Evolutionary conservation across 2,329 filamentous ascomycete genomes (phyloP).

Genomic region (Fusarium sp.): DNA sequence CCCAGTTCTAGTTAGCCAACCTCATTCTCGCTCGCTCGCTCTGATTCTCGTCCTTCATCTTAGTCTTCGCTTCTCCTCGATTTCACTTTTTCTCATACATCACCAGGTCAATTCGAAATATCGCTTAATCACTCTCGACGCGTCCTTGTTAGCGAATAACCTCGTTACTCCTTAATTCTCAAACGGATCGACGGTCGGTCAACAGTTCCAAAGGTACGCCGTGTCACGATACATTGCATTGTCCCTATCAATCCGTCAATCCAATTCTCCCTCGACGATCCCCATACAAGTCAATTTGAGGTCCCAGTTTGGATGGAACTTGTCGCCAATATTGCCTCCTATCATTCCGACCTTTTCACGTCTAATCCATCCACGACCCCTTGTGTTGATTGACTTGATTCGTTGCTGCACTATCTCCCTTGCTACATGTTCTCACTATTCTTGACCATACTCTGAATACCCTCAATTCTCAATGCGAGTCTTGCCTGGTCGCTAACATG

Average conservation of each 20-base stretch:
- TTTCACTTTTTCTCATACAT: slow-evolving; percentile 28
- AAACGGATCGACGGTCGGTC: slow-evolving; percentile 9
- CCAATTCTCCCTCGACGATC: slow-evolving; percentile 4
- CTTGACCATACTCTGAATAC: slow-evolving; percentile 1
- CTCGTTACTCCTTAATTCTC: slow-evolving; percentile 4
- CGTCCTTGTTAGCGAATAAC: slow-evolving; percentile 10
- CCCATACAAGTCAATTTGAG: slow-evolving; percentile 11
- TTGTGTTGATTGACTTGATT: slow-evolving; percentile 15
- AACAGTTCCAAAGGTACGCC: slow-evolving; percentile 31
- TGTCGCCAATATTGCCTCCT: slow-evolving; percentile 20
- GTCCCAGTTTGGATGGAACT: neutral
- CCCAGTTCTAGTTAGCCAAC: neutral
- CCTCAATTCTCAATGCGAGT: slow-evolving; percentile 6
- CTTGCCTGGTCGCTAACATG: slow-evolving; percentile 47
- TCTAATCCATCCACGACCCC: slow-evolving; percentile 11
- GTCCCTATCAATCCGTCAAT: slow-evolving; percentile 15
- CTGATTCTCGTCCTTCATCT: neutral
- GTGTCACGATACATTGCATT: slow-evolving; percentile 28
- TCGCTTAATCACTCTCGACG: slow-evolving; percentile 20
- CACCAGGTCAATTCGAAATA: slow-evolving; percentile 21
- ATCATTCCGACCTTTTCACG: slow-evolving; percentile 26
- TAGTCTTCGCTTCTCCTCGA: slow-evolving; percentile 3
- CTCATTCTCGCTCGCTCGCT: neutral
- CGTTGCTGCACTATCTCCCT: slow-evolving; percentile 12
- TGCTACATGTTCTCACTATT: slow-evolving; percentile 1